Evolutionary conservation across 2,329 filamentous ascomycete species (phyloP).

Genomic region (Zymoseptoria pseudotritici): DNA sequence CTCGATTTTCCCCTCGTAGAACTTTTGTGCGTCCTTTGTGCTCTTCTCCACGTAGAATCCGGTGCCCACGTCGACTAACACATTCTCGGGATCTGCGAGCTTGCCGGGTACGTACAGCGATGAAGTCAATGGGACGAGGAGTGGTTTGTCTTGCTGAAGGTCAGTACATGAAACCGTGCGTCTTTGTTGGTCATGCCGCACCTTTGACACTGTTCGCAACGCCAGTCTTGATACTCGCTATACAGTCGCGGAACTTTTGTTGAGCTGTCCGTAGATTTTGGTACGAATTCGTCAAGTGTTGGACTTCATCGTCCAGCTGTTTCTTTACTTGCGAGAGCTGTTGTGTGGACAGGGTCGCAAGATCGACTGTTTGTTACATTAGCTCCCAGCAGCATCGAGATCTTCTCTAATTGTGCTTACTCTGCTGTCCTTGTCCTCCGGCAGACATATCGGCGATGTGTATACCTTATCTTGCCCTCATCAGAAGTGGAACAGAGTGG

Average conservation of each 20-base stretch:
- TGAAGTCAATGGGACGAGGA: slow-evolving; percentile 90
- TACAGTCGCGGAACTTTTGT: slow-evolving; percentile 83
- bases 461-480: background rate
- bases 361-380: slow-evolving; percentile 45
- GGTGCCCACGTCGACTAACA: slow-evolving; percentile 87
- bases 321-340: slow-evolving; percentile 91
- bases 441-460: slow-evolving; percentile 1
- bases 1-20: slow-evolving; percentile 62
- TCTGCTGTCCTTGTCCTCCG: slow-evolving; percentile 7
- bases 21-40: slow-evolving; percentile 54
- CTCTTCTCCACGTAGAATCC: slow-evolving; percentile 91
- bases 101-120: slow-evolving; percentile 88
- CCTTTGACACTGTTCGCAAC: slow-evolving; percentile 33
- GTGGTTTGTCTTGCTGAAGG: slow-evolving; percentile 45
- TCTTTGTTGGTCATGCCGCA: slow-evolving; percentile 4
- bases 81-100: slow-evolving; percentile 64
- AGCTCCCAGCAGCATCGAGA: background rate
- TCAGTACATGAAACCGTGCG: background rate
- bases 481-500: background rate
- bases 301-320: slow-evolving; percentile 91
- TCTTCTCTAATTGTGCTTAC: background rate
- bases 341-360: slow-evolving; percentile 70
- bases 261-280: slow-evolving; percentile 84
- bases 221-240: slow-evolving; percentile 59
- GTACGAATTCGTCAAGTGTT: slow-evolving; percentile 87